Base-by-base conservation (phyloP, 2,329 filamentous ascomycete genomes). In the Diaporthe aspalathi region DNA sequence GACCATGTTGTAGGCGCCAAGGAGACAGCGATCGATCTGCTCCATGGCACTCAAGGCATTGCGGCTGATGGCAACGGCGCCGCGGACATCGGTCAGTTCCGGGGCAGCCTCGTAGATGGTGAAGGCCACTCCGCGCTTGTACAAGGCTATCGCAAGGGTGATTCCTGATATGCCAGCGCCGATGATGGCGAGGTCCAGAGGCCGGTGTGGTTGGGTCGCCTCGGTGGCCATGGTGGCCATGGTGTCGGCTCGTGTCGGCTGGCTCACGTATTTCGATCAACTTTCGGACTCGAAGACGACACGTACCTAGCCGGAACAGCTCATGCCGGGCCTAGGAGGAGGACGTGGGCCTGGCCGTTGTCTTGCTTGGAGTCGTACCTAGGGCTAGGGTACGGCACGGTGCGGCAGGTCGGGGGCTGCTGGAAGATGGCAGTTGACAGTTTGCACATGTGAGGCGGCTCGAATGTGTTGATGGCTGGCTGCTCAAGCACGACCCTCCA, bases 101-200 rank as follows among this genome's bases (percentile, higher is more conserved):
- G 77, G 40, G 0, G 81, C 78, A 20, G 79, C 77, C 70, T 83
- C 81, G 74, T 83, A 83, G 24, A 83, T 70, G 12, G 76, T 81
- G 70, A 77, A 75, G 2, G 74, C 72, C n/a, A 83, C 75, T 35
- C 75, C 70, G 40, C 79, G 78, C 62, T 74, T 70, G 17, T 76
- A 73, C 7, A 83, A 77, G 20, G 74, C 74, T 32, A 83, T 77
- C 3, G 81, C 79, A 9, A 83, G 76, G 7, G 78, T 79, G 0
- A 82, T 73, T 14, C 81, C 82, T 70, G 77, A 84, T 73, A 77
- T 85, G 76, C 76, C 84, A 74, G 75, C 83, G 76, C 76, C 86
- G 27, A 83, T 75, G 43, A 83, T 79, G 70, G 81, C 81, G 56
- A 83, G 70, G 62, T 79, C 74, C 67, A 81, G 76, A 7, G 76